Evolutionary conservation across 352 stramenopile species (phyloP), one percentile per base, ranked within the genome.

Genomic region (Phytophthora capsici): DNA sequence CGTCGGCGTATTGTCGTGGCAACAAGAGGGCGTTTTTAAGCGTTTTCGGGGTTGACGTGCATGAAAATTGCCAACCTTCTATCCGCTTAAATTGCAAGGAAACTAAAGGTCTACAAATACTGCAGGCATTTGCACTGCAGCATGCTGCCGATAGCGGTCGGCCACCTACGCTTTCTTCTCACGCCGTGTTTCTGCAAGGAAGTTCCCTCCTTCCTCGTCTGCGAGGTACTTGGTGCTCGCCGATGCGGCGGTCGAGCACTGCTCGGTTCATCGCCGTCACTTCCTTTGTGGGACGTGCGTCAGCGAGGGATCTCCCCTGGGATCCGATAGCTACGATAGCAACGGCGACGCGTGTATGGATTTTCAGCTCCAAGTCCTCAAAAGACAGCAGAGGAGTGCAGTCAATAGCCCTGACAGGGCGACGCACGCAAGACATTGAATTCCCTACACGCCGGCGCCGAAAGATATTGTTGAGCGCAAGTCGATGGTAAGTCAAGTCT

Each of bases 141-240:
- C 28, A 32, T 8, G 28, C 28, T 8, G 28, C 28, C 50, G 9
- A 19, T n/a, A 61, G 20, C 52, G 32, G 13, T 55, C 38, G 47
- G 63, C 63, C 56, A 62, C 63, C 63, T 66, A 66, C 60, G 66
- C 60, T 73, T 70, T 69, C 43, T 28, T 28, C 25, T 28, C 13
- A 48, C 40, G 54, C 23, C 66, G 46, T 54, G 49, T 75, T 23
- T 71, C 40, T 75, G 62, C 36, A 64, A 28, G 22, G 13, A 65
- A 57, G 40, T 45, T 75, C 68, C 68, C 56, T 75, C 68, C 57
- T 75, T 75, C 68, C 63, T 71, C 68, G 68, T 75, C 68, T 75
- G 63, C 46, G 38, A 48, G 44, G 38, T 6, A 50, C 25, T 16
- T 32, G 1, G 28, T 32, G 28, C 28, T 32, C 0, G 28, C 7